Evolutionary conservation across 768 basidiomycete species (phyloP).

Genomic region (Hemileccinum impolitum): DNA sequence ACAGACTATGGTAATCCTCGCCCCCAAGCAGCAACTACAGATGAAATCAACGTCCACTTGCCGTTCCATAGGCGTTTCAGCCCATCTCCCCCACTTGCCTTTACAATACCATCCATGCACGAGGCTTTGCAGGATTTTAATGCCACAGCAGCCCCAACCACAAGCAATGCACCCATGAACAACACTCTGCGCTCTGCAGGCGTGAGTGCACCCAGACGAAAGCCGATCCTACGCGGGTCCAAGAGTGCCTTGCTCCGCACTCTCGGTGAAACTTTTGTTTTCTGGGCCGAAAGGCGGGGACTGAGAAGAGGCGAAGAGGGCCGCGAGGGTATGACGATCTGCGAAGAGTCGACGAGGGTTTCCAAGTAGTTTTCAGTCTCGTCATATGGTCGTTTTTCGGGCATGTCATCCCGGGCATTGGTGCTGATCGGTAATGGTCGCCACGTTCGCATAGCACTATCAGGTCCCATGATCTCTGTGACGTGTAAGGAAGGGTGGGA

Average conservation of each 20-base stretch:
- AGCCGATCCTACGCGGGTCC: constrained; percentile 16
- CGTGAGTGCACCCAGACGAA: constrained; percentile 26
- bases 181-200: constrained; percentile 32
- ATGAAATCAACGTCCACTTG: constrained; percentile 20
- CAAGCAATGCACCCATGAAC: constrained; percentile 63
- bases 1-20: constrained; percentile 21
- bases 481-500: constrained; percentile 51
- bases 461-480: constrained; percentile 68
- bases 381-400: constrained; percentile 22
- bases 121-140: constrained; percentile 17
- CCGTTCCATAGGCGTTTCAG: constrained; percentile 25
- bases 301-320: constrained; percentile 25
- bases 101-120: constrained; percentile 13
- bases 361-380: constrained; percentile 28
- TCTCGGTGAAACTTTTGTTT: constrained; percentile 14
- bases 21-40: constrained; percentile 27
- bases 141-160: constrained; percentile 69
- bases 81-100: constrained; percentile 13
- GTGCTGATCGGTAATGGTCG: constrained; percentile 27
- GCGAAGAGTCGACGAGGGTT: constrained; percentile 20
- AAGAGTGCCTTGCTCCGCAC: constrained; percentile 5
- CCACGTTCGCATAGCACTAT: constrained; percentile 78
- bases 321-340: constrained; percentile 24
- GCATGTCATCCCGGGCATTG: constrained; percentile 5
- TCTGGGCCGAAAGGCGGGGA: constrained; percentile 18